Evolutionary conservation across 129 eudicot genomes (phyloP).

Genomic region (Erigeron canadensis): DNA sequence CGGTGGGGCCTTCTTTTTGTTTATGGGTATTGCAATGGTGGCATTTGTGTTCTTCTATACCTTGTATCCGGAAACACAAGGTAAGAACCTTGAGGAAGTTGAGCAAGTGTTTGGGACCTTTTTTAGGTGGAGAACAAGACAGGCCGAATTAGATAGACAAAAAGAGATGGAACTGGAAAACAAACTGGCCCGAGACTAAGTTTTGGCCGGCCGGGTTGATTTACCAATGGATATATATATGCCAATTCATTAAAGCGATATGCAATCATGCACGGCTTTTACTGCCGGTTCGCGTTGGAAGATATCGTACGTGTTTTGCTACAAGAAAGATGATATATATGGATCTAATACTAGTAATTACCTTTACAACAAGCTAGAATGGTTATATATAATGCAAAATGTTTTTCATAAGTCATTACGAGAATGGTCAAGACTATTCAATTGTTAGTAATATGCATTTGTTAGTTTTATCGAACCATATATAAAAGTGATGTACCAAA

Average conservation of each 20-base stretch:
- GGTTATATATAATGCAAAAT: background rate
- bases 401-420: background rate
- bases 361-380: slow-evolving; percentile 9
- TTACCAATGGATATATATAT: background rate
- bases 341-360: background rate
- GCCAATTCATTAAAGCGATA: no score
- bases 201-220: no score
- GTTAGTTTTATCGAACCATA: background rate
- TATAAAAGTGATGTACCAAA: background rate
- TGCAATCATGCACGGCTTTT: background rate
- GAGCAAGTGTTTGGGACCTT: slow-evolving; percentile 56
- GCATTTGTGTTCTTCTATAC: slow-evolving; percentile 51
- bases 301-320: background rate
- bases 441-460: background rate
- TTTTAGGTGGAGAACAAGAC: slow-evolving; percentile 56
- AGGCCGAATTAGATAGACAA: slow-evolving; percentile 30
- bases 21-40: slow-evolving; percentile 28
- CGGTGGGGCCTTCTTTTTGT: slow-evolving; percentile 66
- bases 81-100: slow-evolving; percentile 58
- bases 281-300: background rate
- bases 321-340: slow-evolving; percentile 9
- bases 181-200: slow-evolving; percentile 7
- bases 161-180: slow-evolving; percentile 27
- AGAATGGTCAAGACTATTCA: background rate
- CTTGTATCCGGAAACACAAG: slow-evolving; percentile 62